Evolutionary conservation across 176 grass and related monocot genomes (phyloP).

Genomic region (Tuctoria greenei): DNA sequence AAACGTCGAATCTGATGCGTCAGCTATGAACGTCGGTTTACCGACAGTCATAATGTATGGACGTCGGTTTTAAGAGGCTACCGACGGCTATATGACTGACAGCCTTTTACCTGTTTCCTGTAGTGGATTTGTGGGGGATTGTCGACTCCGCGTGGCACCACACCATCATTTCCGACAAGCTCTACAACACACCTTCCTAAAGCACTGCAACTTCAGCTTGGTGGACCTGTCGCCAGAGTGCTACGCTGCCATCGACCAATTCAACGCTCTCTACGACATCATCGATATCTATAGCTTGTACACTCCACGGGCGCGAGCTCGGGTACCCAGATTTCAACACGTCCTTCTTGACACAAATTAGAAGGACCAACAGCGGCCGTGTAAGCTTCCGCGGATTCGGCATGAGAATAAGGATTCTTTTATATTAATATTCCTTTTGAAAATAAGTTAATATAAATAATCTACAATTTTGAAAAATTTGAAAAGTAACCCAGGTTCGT

Average conservation of each 20-base stretch:
- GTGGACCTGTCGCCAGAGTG: slow-evolving; percentile 20
- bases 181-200: slow-evolving; percentile 44
- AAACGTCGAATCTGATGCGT: too few relatives aligned
- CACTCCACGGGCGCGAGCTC: slow-evolving; percentile 27
- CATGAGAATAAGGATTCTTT: too few relatives aligned
- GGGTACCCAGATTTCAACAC: slow-evolving; percentile 43
- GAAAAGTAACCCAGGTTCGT: too few relatives aligned
- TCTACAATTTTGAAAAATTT: too few relatives aligned
- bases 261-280: slow-evolving; percentile 31
- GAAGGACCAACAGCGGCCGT: slow-evolving; percentile 1
- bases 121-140: slow-evolving; percentile 40
- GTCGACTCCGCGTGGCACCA: slow-evolving; percentile 57
- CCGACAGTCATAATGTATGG: too few relatives aligned
- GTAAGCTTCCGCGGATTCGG: too few relatives aligned
- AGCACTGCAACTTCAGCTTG: slow-evolving; percentile 46
- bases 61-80: too few relatives aligned
- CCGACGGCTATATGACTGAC: too few relatives aligned
- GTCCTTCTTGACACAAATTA: neutral
- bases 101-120: too few relatives aligned
- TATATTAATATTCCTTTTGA: too few relatives aligned
- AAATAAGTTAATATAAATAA: too few relatives aligned
- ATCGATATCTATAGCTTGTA: slow-evolving; percentile 68
- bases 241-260: slow-evolving; percentile 12
- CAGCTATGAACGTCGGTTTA: too few relatives aligned
- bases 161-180: slow-evolving; percentile 53